A percentile compares a stretch with the other conserved stretches of the same genome.
These are phyloP conservation scores for Botrytis paeoniae DNA, from an alignment of 2,329 filamentous ascomycete genomes.

Conservation along the genomic window DNA sequence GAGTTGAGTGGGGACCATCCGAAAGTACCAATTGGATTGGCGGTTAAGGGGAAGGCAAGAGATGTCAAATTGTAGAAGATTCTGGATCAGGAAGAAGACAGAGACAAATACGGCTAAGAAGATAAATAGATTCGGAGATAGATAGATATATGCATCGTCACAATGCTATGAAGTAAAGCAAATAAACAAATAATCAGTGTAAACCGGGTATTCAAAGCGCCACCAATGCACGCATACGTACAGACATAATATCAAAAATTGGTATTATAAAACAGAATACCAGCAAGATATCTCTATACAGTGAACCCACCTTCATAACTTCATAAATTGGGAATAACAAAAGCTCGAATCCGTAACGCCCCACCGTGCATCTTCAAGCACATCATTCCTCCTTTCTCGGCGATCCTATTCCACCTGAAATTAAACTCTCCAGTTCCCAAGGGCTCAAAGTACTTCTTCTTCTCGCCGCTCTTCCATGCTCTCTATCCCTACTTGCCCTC, in stretches of 20 bases:
- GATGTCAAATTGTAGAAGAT: slow-evolving; percentile 4
- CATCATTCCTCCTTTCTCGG: slow-evolving; percentile 12
- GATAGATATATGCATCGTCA: neutral
- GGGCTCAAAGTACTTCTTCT: slow-evolving; percentile 73
- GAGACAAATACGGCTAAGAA: neutral
- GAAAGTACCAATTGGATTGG: slow-evolving; percentile 27
- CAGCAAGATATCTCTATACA: slow-evolving; percentile 3
- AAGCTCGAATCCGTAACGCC: slow-evolving; percentile 5
- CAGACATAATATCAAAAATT: neutral
- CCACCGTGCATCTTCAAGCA: neutral
- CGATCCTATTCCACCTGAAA: slow-evolving; percentile 41
- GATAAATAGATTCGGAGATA: neutral
- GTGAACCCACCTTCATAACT: slow-evolving; percentile 10
- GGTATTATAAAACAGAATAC: neutral
- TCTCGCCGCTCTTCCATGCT: slow-evolving; percentile 50
- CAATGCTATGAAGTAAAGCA: neutral
- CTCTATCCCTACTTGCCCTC: slow-evolving; percentile 36
- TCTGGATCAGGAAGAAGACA: neutral
- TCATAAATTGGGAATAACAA: slow-evolving; percentile 12
- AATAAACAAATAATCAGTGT: neutral
- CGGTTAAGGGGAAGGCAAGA: slow-evolving; percentile 18
- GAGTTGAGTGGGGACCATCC: slow-evolving; percentile 43
- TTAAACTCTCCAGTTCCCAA: slow-evolving; percentile 68
- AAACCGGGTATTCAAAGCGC: neutral
- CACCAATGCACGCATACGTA: neutral